Base-by-base conservation (phyloP, 2,329 filamentous ascomycete genomes). In the Sphaerulina vaccinii region DNA sequence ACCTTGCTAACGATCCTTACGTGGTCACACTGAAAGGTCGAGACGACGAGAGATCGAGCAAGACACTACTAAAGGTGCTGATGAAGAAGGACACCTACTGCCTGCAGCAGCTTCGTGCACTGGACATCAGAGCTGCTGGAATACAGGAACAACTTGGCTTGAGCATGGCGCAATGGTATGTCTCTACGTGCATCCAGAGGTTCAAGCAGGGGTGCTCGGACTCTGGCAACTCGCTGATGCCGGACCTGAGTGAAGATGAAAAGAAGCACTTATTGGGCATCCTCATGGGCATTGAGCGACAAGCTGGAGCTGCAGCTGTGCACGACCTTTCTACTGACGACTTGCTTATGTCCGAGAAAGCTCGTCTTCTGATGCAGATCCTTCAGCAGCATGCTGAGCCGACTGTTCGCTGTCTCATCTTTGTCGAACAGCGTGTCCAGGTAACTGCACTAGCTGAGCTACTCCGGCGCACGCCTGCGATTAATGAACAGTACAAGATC, bases 361-460 rank as follows among this genome's bases (percentile, higher is more conserved):
- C 59, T 16, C 32, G 47, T 21, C 19, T 52, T 27, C 65, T 75
- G 3, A 27, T 67, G 5, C 59, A 72, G 5, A 54, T 72, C 9
- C 62, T 77, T 5, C 55, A 65, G 3, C 48, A 59, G 2, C 68
- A 75, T 56, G 62, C 65, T 11, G 52, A 49, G 6, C 23, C 56
- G 5, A 56, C 57, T 0, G 71, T 74, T 24, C 71, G 71, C 11
- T 73, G 73, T 3, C 64, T 79, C 3, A 63, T 78, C 1, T 78
- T 78, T 51, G 72, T 75, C 5, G 68, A 77, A 48, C 72, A 77
- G 55, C 58, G 72, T 70, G 4, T 49, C 5, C 71, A 69, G 52
- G 73, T 76, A 8, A 64, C 70, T 32, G 68, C 68, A n/a, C 61
- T 78, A 9, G 66, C 70, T 10, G 47, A 63, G 10, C 39, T 63